A percentile compares a stretch with the other conserved stretches of the same genome.
Evolutionary conservation across 176 grass and related monocot genomes (phyloP).

Genomic region (Rhynchospora breviuscula): DNA sequence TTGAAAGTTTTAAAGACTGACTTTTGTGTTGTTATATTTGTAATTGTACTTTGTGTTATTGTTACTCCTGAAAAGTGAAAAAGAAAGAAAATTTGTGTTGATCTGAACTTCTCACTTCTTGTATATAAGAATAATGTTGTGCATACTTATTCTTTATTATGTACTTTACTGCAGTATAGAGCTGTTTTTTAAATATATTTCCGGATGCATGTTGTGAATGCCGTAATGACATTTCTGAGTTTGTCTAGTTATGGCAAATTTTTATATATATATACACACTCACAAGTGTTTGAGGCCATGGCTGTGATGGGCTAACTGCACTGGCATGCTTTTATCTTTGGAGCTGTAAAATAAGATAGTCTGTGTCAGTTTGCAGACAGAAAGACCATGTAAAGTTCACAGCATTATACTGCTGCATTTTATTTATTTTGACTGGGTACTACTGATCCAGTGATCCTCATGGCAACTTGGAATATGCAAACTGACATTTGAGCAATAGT

Average conservation of each 20-base stretch:
- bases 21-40: constrained; percentile 29
- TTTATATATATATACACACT: not conserved
- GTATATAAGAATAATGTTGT: not conserved
- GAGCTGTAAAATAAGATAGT: too few species aligned
- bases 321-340: not conserved
- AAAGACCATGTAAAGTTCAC: not conserved
- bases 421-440: not conserved
- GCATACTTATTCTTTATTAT: not conserved
- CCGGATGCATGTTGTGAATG: not conserved
- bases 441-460: not conserved
- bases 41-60: constrained; percentile 21
- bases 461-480: not conserved
- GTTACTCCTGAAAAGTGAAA: not conserved
- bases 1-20: constrained; percentile 39
- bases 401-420: not conserved
- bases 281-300: not conserved
- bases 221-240: not conserved
- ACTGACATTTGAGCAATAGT: too few species aligned
- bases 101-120: not conserved
- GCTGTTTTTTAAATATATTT: not conserved
- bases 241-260: not conserved
- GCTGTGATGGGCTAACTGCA: not conserved
- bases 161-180: not conserved
- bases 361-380: not conserved
- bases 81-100: constrained; percentile 12